A percentile compares a stretch with the other conserved stretches of the same genome.
Conservation (phyloP, 2,329 filamentous ascomycete species). For the Verticillium nubilum region DNA sequence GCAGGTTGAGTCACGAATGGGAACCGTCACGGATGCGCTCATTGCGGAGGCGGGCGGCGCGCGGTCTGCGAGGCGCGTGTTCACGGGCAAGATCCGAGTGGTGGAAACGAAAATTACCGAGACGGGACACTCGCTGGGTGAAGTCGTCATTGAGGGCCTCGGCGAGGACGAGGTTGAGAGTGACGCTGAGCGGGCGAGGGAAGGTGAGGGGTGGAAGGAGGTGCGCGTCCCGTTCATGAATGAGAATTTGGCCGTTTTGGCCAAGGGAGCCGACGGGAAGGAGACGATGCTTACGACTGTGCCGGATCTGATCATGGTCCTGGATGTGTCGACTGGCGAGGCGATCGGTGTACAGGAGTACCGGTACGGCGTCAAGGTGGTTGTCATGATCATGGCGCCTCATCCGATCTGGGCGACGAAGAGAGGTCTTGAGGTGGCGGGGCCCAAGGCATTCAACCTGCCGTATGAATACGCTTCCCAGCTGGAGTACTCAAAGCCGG, state of each 20-base stretch:
- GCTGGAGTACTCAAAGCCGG: constrained; percentile 8
- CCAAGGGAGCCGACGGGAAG: constrained; percentile 13
- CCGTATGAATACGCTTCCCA: constrained; percentile 10
- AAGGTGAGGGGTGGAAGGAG: constrained; percentile 15
- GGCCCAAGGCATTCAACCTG: constrained; percentile 12
- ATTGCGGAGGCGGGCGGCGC: constrained; percentile 32
- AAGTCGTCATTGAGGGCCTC: constrained; percentile 32
- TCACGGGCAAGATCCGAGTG: constrained; percentile 19
- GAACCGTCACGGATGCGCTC: constrained; percentile 29
- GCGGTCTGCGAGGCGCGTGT: constrained; percentile 15
- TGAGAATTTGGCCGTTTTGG: constrained; percentile 12
- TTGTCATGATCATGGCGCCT: constrained; percentile 11
- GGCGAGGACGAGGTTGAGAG: constrained; percentile 27
- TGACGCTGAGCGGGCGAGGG: constrained; percentile 23
- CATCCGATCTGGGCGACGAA: constrained; percentile 9
- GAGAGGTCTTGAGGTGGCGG: constrained; percentile 15
- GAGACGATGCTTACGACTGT: constrained; percentile 27
- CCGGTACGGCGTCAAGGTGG: constrained; percentile 19
- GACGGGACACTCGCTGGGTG: constrained; percentile 35
- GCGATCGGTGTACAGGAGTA: constrained; percentile 33
- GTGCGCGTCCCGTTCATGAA: constrained; percentile 14
- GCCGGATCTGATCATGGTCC: constrained; percentile 33
- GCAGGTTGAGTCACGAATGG: constrained; percentile 34
- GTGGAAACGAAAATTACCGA: constrained; percentile 34
- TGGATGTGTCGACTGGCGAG: constrained; percentile 28